Base-by-base conservation (phyloP, 2,329 filamentous ascomycete genomes). In the Pseudonectria buxi region DNA sequence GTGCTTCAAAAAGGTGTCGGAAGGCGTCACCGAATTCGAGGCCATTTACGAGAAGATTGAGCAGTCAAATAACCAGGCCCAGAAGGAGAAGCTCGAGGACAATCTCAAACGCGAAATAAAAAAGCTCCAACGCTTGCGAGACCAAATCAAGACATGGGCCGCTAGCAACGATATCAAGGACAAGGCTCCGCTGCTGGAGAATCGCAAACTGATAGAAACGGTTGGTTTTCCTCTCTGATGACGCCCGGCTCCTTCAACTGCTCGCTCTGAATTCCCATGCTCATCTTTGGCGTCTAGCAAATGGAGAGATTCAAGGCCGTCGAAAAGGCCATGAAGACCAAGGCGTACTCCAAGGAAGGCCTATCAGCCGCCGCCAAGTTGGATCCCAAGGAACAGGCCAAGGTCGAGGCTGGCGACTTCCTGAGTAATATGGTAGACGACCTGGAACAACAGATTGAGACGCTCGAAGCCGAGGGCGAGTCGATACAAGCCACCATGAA, bases 271-370 rank as follows among this genome's bases (percentile, higher is more conserved):
- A 27, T 26, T 15, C 26, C 28, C 34, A 34, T 47, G 39, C 49
- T 53, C 36, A 52, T 40, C 37, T 28, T 24, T 37, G 35, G 24
- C 16, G 32, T 53, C 62, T 67, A 92, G 86, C 83, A 90, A 85
- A 98, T 98, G 92, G 92, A 98, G 68, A 88, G 87, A 56, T 98
- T 98, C 77, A 98, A 98, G 70, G 90, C 89, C n/a, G 92, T 98
- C 35, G 92, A 98, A 65, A 98, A 98, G 72, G 92, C 95, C 56
- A 96, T 98, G 92, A 98, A 98, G 73, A 98, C 92, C 38, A 98
- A 98, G 65, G 92, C 92, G 43, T 98, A 95, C 67, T 96, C 92
- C 44, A 96, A 98, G 71, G 92, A 96, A 65, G 92, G 92, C 29
- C 69, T 98, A 47, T 92, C 86, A 45, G 86, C 90, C 34, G 87